Conservation (phyloP, 345 rosid genomes). For the Alliaria petiolata region DNA sequence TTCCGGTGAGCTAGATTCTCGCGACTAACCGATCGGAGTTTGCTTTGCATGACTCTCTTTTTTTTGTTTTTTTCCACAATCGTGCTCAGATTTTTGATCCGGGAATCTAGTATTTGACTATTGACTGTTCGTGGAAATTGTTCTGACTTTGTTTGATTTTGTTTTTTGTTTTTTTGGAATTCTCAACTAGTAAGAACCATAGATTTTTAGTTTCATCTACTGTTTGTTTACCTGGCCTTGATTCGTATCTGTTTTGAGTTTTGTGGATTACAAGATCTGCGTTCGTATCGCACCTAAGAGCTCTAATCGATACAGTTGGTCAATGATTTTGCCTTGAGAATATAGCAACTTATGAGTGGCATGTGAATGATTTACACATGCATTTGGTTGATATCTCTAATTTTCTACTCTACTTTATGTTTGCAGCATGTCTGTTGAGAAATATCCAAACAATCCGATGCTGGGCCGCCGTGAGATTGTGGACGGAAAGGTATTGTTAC, state of each 20-base stretch:
- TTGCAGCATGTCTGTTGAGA: slow-evolving; percentile 66
- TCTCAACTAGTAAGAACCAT: neutral
- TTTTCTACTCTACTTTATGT: neutral
- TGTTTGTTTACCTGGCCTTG: slow-evolving; percentile 2
- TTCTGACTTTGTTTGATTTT: slow-evolving; percentile 7
- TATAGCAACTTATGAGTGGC: neutral
- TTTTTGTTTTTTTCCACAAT: neutral
- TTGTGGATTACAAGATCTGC: neutral
- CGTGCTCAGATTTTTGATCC: neutral
- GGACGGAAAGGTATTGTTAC: slow-evolving; percentile 55
- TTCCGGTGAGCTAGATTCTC: slow-evolving; percentile 61
- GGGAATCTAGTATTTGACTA: neutral
- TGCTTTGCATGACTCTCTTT: neutral
- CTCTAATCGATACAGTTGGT: neutral
- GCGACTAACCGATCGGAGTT: neutral
- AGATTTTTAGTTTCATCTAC: neutral
- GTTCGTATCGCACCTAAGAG: neutral
- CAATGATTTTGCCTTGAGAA: neutral
- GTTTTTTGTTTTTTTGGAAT: neutral
- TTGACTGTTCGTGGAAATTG: slow-evolving; percentile 24
- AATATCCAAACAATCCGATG: slow-evolving; percentile 63
- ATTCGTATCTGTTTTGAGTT: neutral
- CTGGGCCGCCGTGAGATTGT: slow-evolving; percentile 69
- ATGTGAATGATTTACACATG: neutral
- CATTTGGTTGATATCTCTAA: neutral